Percentiles rank a stretch among this genome's conserved stretches.
These are phyloP conservation scores for Citrullus mucosospermus DNA, from an alignment of 306 rosid genomes.

Conservation along the genomic window DNA sequence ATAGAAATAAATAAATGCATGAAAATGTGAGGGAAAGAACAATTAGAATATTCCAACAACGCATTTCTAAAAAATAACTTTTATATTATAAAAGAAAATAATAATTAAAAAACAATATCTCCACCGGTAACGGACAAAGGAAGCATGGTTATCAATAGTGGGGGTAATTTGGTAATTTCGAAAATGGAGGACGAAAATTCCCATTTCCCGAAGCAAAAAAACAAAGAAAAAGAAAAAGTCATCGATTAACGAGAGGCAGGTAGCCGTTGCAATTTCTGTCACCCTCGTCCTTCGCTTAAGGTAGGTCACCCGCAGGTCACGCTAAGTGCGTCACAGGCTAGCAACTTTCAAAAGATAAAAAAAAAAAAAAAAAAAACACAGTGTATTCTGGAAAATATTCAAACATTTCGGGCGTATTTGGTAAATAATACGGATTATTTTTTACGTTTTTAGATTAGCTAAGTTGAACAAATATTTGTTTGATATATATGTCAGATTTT, in stretches of 20 bases:
- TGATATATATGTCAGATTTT: too few species aligned
- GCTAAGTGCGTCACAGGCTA: neutral
- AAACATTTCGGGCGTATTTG: neutral
- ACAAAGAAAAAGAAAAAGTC: neutral
- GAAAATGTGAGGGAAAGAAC: neutral
- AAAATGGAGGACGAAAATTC: neutral
- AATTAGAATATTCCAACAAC: slow-evolving; percentile 3
- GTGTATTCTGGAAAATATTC: neutral
- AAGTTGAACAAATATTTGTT: too few species aligned
- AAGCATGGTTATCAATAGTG: neutral
- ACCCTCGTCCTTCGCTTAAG: neutral
- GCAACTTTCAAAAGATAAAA: neutral
- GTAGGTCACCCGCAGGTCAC: neutral
- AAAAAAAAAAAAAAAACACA: neutral
- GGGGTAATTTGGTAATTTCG: neutral
- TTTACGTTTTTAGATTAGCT: too few species aligned
- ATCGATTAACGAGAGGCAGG: neutral
- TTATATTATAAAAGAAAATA: too few species aligned
- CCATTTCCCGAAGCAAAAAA: neutral
- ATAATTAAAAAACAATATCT: neutral
- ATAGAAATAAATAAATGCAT: too few species aligned
- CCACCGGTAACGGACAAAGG: neutral
- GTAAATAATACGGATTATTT: too few species aligned
- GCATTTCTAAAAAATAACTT: neutral
- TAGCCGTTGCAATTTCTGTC: neutral